phyloP scores from a whole-genome alignment of 768 basidiomycete species.

The Suillus spraguei region DNA sequence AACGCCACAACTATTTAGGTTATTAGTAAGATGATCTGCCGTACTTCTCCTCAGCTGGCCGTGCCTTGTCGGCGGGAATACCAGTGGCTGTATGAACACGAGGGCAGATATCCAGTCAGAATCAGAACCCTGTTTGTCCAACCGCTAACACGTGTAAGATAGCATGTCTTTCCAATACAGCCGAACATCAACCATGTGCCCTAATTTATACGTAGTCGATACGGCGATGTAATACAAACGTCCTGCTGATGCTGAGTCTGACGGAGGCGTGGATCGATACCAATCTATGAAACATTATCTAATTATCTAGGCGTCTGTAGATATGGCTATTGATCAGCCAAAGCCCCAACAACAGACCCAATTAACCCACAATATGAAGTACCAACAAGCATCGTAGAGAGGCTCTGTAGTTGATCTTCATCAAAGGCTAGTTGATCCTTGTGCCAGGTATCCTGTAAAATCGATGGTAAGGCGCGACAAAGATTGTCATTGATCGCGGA shows the following conservation, averaged over 20 bases:
- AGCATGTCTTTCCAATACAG: too few relatives aligned
- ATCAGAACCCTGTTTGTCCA: too few relatives aligned
- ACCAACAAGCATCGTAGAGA: constrained; percentile 88
- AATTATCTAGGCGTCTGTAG: constrained; percentile 32
- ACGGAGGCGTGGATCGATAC: constrained; percentile 11
- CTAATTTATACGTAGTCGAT: constrained; percentile 12
- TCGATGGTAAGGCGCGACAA: constrained; percentile 17
- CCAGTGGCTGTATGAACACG: too few relatives aligned
- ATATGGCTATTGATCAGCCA: constrained; percentile 22
- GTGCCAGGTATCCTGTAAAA: constrained; percentile 82
- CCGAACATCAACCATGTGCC: constrained; percentile 7
- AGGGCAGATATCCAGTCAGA: too few relatives aligned
- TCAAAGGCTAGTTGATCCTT: constrained; percentile 86
- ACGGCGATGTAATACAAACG: constrained; percentile 9
- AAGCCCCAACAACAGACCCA: constrained; percentile 7
- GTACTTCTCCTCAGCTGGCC: too few relatives aligned
- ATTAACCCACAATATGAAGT: constrained; percentile 77
- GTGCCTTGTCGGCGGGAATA: too few relatives aligned
- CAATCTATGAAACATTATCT: constrained; percentile 15
- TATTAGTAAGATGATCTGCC: too few relatives aligned
- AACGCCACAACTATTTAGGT: too few relatives aligned
- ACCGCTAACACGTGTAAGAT: too few relatives aligned
- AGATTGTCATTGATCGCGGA: constrained; percentile 8
- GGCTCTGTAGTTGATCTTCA: constrained; percentile 85
- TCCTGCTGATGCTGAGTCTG: constrained; percentile 6